Evolutionary conservation across 495 filamentous ascomycete genomes (phyloP).

Genomic region (Aspergillus panamensis): DNA sequence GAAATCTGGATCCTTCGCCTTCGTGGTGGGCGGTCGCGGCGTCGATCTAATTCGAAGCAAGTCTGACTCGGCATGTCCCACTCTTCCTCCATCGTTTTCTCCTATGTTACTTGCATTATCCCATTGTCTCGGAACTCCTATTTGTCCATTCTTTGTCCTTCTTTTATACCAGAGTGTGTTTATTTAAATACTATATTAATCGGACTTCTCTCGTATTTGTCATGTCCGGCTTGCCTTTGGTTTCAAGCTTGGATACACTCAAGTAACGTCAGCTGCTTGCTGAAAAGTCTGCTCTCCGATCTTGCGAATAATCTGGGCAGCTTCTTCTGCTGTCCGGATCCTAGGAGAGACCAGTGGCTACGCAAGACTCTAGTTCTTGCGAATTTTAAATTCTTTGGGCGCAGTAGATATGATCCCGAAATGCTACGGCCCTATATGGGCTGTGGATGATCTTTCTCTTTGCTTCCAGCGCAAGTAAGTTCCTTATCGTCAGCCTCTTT

Average conservation of each 20-base stretch:
- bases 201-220: neutral
- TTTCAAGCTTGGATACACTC: constrained; percentile 7
- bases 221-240: constrained; percentile 6
- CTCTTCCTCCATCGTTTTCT: constrained; percentile 5
- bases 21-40: neutral
- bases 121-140: constrained; percentile 7
- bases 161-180: neutral
- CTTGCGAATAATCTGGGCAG: neutral
- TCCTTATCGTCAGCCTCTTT: neutral
- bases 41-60: constrained; percentile 1
- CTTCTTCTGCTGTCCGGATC: constrained; percentile 1
- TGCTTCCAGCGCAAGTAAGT: constrained; percentile 89
- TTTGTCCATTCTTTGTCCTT: constrained; percentile 6
- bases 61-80: neutral
- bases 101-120: constrained; percentile 8
- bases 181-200: neutral
- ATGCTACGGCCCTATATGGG: constrained; percentile 81
- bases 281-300: constrained; percentile 14
- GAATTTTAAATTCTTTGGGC: constrained; percentile 3
- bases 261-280: constrained; percentile 6
- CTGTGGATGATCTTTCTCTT: constrained; percentile 76
- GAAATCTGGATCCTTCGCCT: constrained; percentile 6
- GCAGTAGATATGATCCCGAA: constrained; percentile 56
- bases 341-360: constrained; percentile 9
- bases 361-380: neutral